These are phyloP conservation scores for Sicyos edulis DNA, from an alignment of 306 rosid species.

Conservation along the genomic window DNA sequence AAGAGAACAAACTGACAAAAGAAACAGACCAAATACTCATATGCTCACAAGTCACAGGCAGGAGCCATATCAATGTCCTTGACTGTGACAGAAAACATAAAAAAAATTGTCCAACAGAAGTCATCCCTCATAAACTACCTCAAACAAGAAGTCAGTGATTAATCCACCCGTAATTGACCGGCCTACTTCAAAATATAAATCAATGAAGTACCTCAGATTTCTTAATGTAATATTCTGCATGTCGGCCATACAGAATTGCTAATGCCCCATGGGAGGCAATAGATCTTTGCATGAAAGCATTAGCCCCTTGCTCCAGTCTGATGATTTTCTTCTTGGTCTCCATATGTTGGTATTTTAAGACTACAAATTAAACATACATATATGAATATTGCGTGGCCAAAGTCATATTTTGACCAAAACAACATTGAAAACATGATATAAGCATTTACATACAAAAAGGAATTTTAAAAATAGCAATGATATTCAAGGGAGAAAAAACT, in stretches of 20 bases:
- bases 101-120: background rate
- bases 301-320: constrained; percentile 80
- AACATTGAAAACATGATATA: background rate
- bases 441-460: constrained; percentile 1
- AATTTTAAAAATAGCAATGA: background rate
- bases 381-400: constrained; percentile 14
- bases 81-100: background rate
- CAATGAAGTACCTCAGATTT: constrained; percentile 66
- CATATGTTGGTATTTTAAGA: constrained; percentile 57
- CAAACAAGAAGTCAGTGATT: constrained; percentile 10
- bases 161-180: background rate
- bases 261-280: constrained; percentile 84
- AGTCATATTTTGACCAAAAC: background rate
- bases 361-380: constrained; percentile 36
- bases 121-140: constrained; percentile 4
- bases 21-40: background rate
- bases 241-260: constrained; percentile 68
- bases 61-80: background rate
- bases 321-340: constrained; percentile 61
- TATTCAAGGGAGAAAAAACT: background rate
- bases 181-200: constrained; percentile 10
- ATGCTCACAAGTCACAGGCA: background rate
- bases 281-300: constrained; percentile 63
- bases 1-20: background rate
- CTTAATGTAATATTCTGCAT: constrained; percentile 71